Conservation (phyloP, 129 eudicot species). For the Flaveria robusta region DNA sequence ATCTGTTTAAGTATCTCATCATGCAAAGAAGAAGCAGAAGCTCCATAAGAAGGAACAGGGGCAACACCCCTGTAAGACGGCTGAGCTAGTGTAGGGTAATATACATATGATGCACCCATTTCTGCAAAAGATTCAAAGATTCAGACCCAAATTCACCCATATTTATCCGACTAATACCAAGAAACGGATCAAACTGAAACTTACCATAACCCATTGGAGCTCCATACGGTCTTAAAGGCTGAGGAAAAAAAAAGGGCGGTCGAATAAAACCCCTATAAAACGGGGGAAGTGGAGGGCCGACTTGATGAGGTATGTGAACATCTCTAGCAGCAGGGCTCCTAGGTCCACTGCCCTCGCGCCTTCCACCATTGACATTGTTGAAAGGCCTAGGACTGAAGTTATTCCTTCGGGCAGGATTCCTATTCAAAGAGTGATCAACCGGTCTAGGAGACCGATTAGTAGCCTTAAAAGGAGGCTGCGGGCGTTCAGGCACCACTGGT, state of each 20-base stretch:
- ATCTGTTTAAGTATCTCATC: constrained; percentile 54
- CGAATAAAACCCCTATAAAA: constrained; percentile 48
- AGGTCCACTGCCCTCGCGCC: constrained; percentile 48
- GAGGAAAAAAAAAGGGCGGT: constrained; percentile 47
- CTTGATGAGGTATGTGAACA: constrained; percentile 46
- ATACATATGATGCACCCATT: constrained; percentile 45
- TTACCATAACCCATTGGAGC: constrained; percentile 66
- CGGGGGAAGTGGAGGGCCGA: constrained; percentile 43
- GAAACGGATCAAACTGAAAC: background rate
- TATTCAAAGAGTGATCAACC: constrained; percentile 43
- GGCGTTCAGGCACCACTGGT: constrained; percentile 37
- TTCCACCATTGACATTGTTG: constrained; percentile 59
- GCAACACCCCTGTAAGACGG: constrained; percentile 43
- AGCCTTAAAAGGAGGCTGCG: constrained; percentile 40
- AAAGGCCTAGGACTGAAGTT: constrained; percentile 42
- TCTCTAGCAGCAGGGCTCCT: constrained; percentile 42
- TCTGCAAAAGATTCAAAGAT: constrained; percentile 35
- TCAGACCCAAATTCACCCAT: constrained; percentile 4
- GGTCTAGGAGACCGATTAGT: constrained; percentile 48
- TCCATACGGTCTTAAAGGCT: constrained; percentile 49
- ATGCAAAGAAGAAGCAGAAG: constrained; percentile 41
- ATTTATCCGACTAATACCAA: background rate
- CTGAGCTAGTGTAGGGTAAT: constrained; percentile 50
- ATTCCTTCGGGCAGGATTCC: constrained; percentile 53
- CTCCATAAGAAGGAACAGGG: constrained; percentile 39